A percentile compares a stretch with the other conserved stretches of the same genome.
Evolutionary conservation across 768 basidiomycete genomes (phyloP).

Genomic region (Tricholoma furcatifolium): DNA sequence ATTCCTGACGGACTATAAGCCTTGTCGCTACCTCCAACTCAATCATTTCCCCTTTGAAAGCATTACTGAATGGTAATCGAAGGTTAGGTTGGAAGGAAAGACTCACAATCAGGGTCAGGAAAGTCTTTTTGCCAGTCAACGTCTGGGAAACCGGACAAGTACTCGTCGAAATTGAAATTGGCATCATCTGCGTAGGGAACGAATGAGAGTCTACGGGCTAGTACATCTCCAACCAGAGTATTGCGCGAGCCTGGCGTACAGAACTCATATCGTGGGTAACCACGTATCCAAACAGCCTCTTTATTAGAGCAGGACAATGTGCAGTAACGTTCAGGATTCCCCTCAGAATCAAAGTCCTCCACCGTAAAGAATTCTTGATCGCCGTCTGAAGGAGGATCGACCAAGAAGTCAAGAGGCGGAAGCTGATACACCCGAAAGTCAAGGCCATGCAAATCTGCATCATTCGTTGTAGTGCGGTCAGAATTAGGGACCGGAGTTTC

Average conservation of each 20-base stretch:
- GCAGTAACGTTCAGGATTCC: conserved; percentile 7
- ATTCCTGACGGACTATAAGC: conserved; percentile 26
- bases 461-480: background rate
- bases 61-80: background rate
- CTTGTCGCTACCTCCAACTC: conserved; percentile 42
- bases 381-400: background rate
- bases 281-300: background rate
- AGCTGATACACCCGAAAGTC: background rate
- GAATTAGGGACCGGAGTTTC: background rate
- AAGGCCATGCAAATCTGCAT: background rate
- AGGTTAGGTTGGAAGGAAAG: background rate
- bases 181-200: conserved; percentile 49
- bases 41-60: conserved; percentile 44
- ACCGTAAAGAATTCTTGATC: conserved; percentile 12
- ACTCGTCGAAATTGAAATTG: conserved; percentile 28
- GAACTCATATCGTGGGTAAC: conserved; percentile 38
- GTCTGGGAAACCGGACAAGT: conserved; percentile 24
- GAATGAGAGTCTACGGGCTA: conserved; percentile 24
- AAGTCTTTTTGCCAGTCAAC: conserved; percentile 38
- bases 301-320: conserved; percentile 9
- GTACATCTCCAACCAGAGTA: conserved; percentile 11
- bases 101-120: conserved; percentile 51
- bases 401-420: conserved; percentile 2
- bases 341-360: conserved; percentile 14
- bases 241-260: conserved; percentile 44